phyloP scores from a whole-genome alignment of 225 moss, liverwort and hornwort genomes.

The Rhytidiadelphus loreus region DNA sequence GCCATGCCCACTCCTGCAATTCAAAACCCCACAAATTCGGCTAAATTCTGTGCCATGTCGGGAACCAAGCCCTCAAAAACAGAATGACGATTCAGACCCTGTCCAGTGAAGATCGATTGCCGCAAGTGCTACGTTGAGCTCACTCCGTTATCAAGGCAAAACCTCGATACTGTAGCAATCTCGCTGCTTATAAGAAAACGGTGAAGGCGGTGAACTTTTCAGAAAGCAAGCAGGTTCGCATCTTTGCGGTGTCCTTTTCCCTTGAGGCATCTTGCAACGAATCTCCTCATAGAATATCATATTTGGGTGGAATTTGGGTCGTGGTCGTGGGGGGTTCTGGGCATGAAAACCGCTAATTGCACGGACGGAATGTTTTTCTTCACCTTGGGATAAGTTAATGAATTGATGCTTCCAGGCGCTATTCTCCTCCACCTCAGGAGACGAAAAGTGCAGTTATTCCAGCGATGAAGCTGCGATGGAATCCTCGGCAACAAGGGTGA shows the following conservation, averaged over 20 bases:
- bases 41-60: not conserved
- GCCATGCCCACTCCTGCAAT: slow-evolving; percentile 17
- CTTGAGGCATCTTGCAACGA: not conserved
- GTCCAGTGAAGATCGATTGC: not conserved
- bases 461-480: not conserved
- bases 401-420: not conserved
- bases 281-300: not conserved
- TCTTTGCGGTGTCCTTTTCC: not conserved
- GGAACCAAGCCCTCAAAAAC: not conserved
- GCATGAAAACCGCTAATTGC: not conserved
- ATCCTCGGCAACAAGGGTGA: not conserved
- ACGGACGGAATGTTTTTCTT: not conserved
- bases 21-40: not conserved
- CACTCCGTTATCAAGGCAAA: not conserved
- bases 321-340: not conserved
- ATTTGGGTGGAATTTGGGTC: not conserved
- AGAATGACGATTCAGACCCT: not conserved
- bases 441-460: not conserved
- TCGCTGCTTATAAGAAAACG: not conserved
- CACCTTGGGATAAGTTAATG: not conserved
- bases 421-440: not conserved
- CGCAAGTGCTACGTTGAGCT: not conserved
- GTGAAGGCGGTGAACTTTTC: not conserved
- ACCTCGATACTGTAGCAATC: not conserved
- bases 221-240: not conserved